Conservation (phyloP, 805 yeast genomes). For the Candida schatavii region DNA sequence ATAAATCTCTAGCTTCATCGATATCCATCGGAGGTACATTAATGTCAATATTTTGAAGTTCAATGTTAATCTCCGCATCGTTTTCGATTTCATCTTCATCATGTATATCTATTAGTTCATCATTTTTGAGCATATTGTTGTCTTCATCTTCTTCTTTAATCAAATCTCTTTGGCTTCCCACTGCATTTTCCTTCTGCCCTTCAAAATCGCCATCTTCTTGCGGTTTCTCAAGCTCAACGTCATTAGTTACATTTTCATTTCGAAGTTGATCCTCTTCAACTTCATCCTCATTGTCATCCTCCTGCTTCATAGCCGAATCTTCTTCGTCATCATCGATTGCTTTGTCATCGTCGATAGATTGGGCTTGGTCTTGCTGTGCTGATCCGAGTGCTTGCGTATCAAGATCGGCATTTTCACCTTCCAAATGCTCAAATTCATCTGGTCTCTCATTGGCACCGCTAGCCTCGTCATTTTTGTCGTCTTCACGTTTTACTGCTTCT, state of each 20-base stretch:
- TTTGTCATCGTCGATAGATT: slow-evolving; percentile 72
- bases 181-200: slow-evolving; percentile 30
- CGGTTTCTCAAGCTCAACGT: slow-evolving; percentile 25
- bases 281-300: slow-evolving; percentile 9
- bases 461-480: slow-evolving; percentile 46
- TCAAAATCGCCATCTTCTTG: slow-evolving; percentile 44
- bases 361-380: slow-evolving; percentile 76
- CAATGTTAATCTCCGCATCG: too few relatives aligned
- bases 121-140: slow-evolving; percentile 13
- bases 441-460: slow-evolving; percentile 64
- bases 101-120: slow-evolving; percentile 14
- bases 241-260: slow-evolving; percentile 27
- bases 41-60: slow-evolving; percentile 16
- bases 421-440: slow-evolving; percentile 82
- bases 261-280: slow-evolving; percentile 24
- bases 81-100: slow-evolving; percentile 18
- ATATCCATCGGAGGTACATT: slow-evolving; percentile 45
- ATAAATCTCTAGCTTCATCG: slow-evolving; percentile 70
- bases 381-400: slow-evolving; percentile 94
- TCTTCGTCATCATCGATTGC: slow-evolving; percentile 71
- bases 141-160: slow-evolving; percentile 26
- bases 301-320: slow-evolving; percentile 21
- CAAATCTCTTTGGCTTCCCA: slow-evolving; percentile 19
- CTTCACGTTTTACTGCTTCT: slow-evolving; percentile 50
- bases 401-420: slow-evolving; percentile 70